A percentile compares a stretch with the other conserved stretches of the same genome.
These are phyloP conservation scores for Priceomyces medius DNA, from an alignment of 805 yeast species.

Conservation along the genomic window DNA sequence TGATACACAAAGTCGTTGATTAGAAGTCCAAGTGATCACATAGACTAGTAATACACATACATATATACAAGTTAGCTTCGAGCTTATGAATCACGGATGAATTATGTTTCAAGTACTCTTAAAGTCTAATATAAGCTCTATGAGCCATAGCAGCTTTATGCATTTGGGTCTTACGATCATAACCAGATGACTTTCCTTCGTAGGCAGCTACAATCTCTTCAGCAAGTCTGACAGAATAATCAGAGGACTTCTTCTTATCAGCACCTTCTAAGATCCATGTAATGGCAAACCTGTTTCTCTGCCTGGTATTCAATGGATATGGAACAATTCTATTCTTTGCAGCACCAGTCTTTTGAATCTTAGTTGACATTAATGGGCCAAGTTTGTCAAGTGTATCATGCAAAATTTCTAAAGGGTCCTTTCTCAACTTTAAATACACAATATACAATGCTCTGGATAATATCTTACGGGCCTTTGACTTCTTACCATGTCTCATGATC, in stretches of 20 bases:
- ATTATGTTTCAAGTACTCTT: constrained; percentile 1
- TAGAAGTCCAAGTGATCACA: background rate
- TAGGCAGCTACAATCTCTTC: constrained; percentile 82
- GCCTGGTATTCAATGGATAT: constrained; percentile 75
- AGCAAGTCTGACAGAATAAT: constrained; percentile 82
- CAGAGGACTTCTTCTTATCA: constrained; percentile 72
- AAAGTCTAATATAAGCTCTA: constrained; percentile 68
- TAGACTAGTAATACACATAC: background rate
- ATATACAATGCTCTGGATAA: constrained; percentile 78
- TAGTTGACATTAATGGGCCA: constrained; percentile 81
- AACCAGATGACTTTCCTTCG: constrained; percentile 78
- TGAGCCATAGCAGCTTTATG: constrained; percentile 87
- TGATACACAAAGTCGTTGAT: background rate
- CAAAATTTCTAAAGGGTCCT: constrained; percentile 77
- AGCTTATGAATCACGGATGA: background rate
- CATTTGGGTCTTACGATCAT: constrained; percentile 76
- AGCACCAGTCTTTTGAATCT: constrained; percentile 75
- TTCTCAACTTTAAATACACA: constrained; percentile 66
- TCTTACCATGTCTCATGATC: constrained; percentile 91
- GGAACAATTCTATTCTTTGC: constrained; percentile 85
- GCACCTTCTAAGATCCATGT: constrained; percentile 88
- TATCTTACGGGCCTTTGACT: constrained; percentile 70
- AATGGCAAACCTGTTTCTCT: constrained; percentile 84
- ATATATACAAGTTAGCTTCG: constrained; percentile 10
- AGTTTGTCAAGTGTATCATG: constrained; percentile 73